phyloP scores from a whole-genome alignment of 1,139 yeast genomes.

The Sugiyamaella castrensis region DNA sequence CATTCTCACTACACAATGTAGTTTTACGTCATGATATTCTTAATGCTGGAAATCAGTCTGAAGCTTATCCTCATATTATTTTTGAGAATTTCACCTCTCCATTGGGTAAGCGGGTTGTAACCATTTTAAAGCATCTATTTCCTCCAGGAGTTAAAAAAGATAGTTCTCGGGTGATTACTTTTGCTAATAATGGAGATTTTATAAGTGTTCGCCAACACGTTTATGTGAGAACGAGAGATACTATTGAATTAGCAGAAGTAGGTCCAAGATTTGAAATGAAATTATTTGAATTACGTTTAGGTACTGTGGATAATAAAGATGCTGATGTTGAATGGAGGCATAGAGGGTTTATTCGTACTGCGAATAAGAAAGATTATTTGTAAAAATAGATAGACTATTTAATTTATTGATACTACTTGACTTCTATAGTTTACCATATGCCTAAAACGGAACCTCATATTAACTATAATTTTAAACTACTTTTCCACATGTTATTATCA shows the following conservation, averaged over 20 bases:
- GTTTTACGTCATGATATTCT: conserved; percentile 89
- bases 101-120: conserved; percentile 79
- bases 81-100: conserved; percentile 87
- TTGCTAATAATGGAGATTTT: conserved; percentile 85
- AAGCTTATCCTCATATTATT: conserved; percentile 88
- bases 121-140: conserved; percentile 79
- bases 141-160: conserved; percentile 97
- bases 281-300: conserved; percentile 79
- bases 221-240: conserved; percentile 80
- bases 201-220: conserved; percentile 94
- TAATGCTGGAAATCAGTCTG: conserved; percentile 82
- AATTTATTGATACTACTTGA: too few relatives aligned
- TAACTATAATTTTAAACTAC: not conserved
- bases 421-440: not conserved
- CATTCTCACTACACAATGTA: conserved; percentile 91
- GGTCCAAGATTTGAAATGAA: conserved; percentile 99
- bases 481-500: not conserved
- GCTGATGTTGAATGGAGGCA: conserved; percentile 98
- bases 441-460: too few relatives aligned
- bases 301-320: conserved; percentile 90
- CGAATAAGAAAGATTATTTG: conserved; percentile 87
- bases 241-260: conserved; percentile 88
- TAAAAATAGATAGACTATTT: conserved; percentile 20
- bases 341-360: conserved; percentile 90
- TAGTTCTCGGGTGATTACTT: conserved; percentile 83